Evolutionary conservation across 495 filamentous ascomycete genomes (phyloP).

Genomic region (Xylaria intraflava): DNA sequence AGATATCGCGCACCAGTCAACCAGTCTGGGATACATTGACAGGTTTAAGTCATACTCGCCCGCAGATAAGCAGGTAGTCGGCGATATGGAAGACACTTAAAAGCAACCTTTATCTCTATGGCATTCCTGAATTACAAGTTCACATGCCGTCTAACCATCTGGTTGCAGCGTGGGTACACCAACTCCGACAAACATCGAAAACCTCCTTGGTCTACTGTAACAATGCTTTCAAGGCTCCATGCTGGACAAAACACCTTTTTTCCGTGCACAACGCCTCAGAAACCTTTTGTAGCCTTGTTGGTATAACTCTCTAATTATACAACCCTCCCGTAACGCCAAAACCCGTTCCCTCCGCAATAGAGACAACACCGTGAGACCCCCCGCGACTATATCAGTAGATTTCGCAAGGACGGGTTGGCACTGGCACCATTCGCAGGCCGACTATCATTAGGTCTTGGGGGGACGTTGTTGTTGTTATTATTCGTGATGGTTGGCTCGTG

Average conservation of each 20-base stretch:
- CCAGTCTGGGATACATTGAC: no score
- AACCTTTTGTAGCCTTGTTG: constrained; percentile 14
- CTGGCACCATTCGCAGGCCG: constrained; percentile 57
- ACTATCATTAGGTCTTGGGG: constrained; percentile 30
- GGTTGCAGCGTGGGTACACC: not conserved
- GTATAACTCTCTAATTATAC: constrained; percentile 31
- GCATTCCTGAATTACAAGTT: constrained; percentile 4
- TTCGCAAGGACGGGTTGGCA: constrained; percentile 68
- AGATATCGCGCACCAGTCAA: no score
- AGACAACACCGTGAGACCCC: constrained; percentile 14
- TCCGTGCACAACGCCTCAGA: constrained; percentile 6
- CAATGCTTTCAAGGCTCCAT: constrained; percentile 9
- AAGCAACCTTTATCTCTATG: constrained; percentile 1
- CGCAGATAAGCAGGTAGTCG: no score
- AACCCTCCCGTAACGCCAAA: constrained; percentile 16
- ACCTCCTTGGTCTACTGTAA: constrained; percentile 3
- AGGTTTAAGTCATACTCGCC: no score
- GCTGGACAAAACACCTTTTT: not conserved
- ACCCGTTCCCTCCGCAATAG: constrained; percentile 13
- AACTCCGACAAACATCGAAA: not conserved
- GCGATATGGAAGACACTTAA: not conserved
- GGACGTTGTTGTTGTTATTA: constrained; percentile 9
- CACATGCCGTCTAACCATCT: constrained; percentile 6
- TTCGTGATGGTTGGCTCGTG: constrained; percentile 25
- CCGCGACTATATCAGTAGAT: constrained; percentile 45